phyloP scores from a whole-genome alignment of 495 filamentous ascomycete genomes.

The Chlorociboria aeruginascens region DNA sequence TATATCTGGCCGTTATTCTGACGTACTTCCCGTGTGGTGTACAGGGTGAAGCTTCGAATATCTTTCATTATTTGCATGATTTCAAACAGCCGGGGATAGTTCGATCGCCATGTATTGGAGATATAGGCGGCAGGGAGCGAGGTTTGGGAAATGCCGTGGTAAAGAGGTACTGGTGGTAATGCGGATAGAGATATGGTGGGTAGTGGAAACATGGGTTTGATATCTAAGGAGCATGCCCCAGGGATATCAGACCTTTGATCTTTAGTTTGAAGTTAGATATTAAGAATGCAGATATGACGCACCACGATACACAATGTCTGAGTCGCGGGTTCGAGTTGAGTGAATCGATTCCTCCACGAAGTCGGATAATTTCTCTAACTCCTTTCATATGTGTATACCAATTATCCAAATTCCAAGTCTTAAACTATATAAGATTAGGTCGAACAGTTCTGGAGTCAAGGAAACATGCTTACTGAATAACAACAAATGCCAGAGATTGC shows the following conservation, averaged over 20 bases:
- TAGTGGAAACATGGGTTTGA: not conserved
- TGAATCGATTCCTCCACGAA: conserved; percentile 2
- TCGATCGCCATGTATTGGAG: not conserved
- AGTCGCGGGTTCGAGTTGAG: not conserved
- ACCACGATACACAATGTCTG: not conserved
- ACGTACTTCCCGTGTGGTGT: not conserved
- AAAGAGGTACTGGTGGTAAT: not conserved
- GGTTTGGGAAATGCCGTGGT: not conserved
- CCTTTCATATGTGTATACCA: conserved; percentile 3
- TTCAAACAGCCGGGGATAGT: not conserved
- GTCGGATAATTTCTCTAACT: conserved; percentile 1
- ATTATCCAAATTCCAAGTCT: not conserved
- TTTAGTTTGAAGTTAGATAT: no score
- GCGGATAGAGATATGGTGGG: not conserved
- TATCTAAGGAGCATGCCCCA: conserved; percentile 1
- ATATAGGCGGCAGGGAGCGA: not conserved
- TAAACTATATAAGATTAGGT: not conserved
- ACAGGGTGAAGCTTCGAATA: not conserved
- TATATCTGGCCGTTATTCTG: not conserved
- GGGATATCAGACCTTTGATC: conserved; percentile 1
- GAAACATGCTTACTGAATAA: conserved; percentile 2
- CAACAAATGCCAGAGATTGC: conserved; percentile 4
- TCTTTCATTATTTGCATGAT: not conserved
- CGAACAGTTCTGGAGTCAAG: not conserved
- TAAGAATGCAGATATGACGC: no score